Evolutionary conservation across 148 eudicot genomes (phyloP).

Genomic region (Spergularia bocconei): DNA sequence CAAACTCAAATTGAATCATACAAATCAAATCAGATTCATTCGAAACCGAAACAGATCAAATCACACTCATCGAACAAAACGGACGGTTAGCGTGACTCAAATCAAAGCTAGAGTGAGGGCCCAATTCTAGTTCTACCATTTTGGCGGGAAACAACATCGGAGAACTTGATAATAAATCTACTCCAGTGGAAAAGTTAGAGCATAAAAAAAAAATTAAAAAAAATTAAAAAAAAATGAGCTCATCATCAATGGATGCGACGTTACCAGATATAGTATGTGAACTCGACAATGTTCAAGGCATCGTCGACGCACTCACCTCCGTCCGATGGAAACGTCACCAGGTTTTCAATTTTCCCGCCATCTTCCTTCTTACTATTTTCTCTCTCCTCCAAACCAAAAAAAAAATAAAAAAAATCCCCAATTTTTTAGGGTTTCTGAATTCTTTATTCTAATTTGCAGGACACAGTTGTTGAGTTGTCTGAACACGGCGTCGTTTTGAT

Average conservation of each 20-base stretch:
- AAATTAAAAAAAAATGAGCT: constrained; percentile 39
- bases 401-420: neutral
- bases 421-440: constrained; percentile 18
- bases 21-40: too few species aligned
- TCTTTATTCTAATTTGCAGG: constrained; percentile 30
- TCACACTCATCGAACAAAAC: too few species aligned
- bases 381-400: too few species aligned
- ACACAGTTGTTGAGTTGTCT: constrained; percentile 80
- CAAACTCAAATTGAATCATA: too few species aligned
- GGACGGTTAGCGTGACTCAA: too few species aligned
- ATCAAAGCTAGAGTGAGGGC: too few species aligned
- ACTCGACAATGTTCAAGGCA: constrained; percentile 89
- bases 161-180: too few species aligned
- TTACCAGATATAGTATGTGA: constrained; percentile 62
- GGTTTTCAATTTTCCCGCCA: constrained; percentile 27
- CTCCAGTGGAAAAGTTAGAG: too few species aligned
- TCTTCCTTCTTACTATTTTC: too few species aligned
- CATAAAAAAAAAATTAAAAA: neutral
- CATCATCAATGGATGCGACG: constrained; percentile 48
- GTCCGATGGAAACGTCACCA: constrained; percentile 97
- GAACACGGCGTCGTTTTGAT: constrained; percentile 91
- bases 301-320: constrained; percentile 88
- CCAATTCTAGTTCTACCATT: too few species aligned
- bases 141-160: too few species aligned
- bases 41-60: too few species aligned